phyloP scores from a whole-genome alignment of 2,329 filamentous ascomycete species.

The Trichoderma polysporum region DNA sequence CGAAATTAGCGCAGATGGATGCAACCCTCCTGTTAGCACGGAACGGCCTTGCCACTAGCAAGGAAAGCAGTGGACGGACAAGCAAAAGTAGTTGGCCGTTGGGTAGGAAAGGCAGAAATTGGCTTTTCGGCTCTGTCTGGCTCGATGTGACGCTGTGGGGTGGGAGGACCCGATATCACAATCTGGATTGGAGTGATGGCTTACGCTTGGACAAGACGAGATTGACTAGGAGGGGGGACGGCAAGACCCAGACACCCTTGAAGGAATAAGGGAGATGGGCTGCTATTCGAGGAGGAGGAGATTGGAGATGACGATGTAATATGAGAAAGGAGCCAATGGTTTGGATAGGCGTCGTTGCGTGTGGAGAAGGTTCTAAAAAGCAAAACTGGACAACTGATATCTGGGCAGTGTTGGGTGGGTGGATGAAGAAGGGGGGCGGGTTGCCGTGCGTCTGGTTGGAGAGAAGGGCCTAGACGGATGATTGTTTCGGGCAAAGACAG shows the following conservation, averaged over 20 bases:
- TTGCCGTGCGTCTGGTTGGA: neutral
- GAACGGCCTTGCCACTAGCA: neutral
- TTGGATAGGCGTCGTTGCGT: slow-evolving; percentile 7
- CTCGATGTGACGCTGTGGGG: slow-evolving; percentile 11
- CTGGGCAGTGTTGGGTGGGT: slow-evolving; percentile 6
- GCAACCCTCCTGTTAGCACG: neutral
- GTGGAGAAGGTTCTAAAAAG: neutral
- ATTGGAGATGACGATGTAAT: slow-evolving; percentile 6
- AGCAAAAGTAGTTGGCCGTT: neutral
- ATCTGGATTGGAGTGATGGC: neutral
- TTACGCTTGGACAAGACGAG: neutral
- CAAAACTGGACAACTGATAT: slow-evolving; percentile 3
- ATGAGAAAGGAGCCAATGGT: slow-evolving; percentile 10
- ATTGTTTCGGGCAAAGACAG: slow-evolving; percentile 4
- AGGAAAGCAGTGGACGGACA: neutral
- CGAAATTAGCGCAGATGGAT: neutral
- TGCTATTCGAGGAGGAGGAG: neutral
- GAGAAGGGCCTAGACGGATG: neutral
- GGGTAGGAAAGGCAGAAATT: slow-evolving; percentile 12
- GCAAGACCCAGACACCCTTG: neutral
- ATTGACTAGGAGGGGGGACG: neutral
- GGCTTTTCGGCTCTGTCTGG: slow-evolving; percentile 7
- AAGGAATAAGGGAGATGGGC: neutral
- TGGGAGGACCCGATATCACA: neutral
- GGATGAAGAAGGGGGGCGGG: neutral